Evolutionary conservation across 2,329 filamentous ascomycete genomes (phyloP).

Genomic region (Clonostachys byssicola): DNA sequence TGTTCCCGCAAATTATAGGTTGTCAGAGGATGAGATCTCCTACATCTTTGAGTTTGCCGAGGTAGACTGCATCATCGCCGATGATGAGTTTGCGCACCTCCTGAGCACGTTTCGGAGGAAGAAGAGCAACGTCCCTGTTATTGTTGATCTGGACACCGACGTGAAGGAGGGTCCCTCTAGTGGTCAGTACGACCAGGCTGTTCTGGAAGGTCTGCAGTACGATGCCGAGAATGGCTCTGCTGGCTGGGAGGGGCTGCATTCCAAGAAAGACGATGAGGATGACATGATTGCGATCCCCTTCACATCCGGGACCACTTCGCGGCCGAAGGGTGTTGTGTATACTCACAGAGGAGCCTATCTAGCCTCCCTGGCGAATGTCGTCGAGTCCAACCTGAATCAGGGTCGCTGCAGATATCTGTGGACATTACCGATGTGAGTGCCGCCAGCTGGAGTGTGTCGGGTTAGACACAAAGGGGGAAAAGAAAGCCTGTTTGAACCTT

Average conservation of each 20-base stretch:
- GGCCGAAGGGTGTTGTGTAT: slow-evolving; percentile 89
- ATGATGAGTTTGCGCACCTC: slow-evolving; percentile 72
- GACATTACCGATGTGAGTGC: slow-evolving; percentile 84
- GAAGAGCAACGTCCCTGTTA: slow-evolving; percentile 62
- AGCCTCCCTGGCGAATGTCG: slow-evolving; percentile 76
- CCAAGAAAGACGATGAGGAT: slow-evolving; percentile 71
- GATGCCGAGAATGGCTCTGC: slow-evolving; percentile 61
- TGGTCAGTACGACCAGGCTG: slow-evolving; percentile 79
- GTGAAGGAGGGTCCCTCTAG: slow-evolving; percentile 41
- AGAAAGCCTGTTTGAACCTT: too few relatives aligned
- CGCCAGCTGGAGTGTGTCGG: too few relatives aligned
- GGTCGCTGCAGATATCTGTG: slow-evolving; percentile 80
- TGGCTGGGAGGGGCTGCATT: slow-evolving; percentile 75
- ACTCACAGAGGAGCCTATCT: slow-evolving; percentile 87
- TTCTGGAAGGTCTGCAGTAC: slow-evolving; percentile 73
- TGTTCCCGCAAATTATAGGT: slow-evolving; percentile 58
- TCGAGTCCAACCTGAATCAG: slow-evolving; percentile 80
- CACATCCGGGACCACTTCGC: slow-evolving; percentile 88
- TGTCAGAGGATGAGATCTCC: slow-evolving; percentile 79
- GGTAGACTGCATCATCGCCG: slow-evolving; percentile 82
- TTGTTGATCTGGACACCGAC: slow-evolving; percentile 56
- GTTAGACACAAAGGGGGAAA: too few relatives aligned
- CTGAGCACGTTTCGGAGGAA: slow-evolving; percentile 60
- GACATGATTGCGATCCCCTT: slow-evolving; percentile 84
- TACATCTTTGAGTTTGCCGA: slow-evolving; percentile 90